Conservation (phyloP, 1,284 basidiomycete genomes). For the Ceratobasidium sp. region DNA sequence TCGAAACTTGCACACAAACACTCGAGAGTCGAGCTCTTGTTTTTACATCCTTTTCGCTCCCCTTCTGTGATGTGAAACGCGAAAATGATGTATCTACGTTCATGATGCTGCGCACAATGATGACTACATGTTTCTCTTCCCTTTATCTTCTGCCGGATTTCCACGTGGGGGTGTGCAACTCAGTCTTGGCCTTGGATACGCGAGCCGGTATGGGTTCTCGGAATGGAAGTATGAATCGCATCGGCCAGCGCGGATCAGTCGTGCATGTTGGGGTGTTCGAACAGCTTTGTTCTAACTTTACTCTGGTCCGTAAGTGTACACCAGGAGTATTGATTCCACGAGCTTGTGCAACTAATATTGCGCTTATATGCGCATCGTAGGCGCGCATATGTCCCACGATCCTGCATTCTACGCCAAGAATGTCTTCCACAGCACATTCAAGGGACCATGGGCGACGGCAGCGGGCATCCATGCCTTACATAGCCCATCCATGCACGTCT, state of each 20-base stretch:
- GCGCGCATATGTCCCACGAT: background rate
- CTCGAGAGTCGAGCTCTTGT: constrained; percentile 23
- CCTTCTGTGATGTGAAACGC: background rate
- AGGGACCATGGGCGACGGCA: background rate
- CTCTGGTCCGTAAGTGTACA: background rate
- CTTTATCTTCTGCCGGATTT: background rate
- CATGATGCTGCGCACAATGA: background rate
- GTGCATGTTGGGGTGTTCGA: background rate
- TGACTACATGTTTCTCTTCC: background rate
- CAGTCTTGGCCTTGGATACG: constrained; percentile 1
- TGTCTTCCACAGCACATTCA: background rate
- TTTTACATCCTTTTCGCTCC: background rate
- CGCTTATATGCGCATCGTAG: background rate
- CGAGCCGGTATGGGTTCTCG: background rate
- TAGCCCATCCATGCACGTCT: background rate
- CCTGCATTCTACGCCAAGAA: background rate
- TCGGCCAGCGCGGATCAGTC: background rate
- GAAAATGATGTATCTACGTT: background rate
- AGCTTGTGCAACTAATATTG: background rate
- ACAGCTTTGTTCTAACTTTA: background rate
- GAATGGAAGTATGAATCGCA: background rate
- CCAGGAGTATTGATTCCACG: background rate
- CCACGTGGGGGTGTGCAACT: background rate
- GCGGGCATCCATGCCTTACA: background rate
- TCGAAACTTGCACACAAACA: background rate